These are phyloP conservation scores for Anastatica hierochuntica DNA, from an alignment of 345 rosid genomes.

Conservation along the genomic window DNA sequence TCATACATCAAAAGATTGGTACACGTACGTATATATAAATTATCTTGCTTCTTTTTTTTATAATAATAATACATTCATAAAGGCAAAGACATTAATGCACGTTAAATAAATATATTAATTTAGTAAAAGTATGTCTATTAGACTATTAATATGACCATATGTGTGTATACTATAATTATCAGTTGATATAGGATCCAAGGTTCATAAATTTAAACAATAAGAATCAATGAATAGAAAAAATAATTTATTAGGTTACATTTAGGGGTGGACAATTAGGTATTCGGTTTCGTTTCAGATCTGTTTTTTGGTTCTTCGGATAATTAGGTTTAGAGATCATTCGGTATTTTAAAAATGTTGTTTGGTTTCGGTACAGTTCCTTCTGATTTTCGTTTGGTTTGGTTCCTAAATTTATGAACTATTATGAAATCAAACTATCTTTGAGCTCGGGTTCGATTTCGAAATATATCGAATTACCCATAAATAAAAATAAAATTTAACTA, in stretches of 20 bases:
- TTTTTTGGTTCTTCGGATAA: no score
- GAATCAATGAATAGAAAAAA: slow-evolving; percentile 1
- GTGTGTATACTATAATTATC: background rate
- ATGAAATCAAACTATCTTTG: no score
- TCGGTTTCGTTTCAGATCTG: no score
- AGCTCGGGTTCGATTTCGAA: no score
- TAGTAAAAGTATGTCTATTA: background rate
- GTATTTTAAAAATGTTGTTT: no score
- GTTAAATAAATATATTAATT: background rate
- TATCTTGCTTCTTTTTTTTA: background rate
- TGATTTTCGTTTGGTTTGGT: no score
- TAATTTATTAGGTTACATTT: background rate
- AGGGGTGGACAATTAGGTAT: no score
- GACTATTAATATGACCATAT: background rate
- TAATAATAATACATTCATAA: slow-evolving; percentile 1
- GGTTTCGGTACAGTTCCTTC: no score
- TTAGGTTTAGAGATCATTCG: no score
- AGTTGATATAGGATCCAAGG: slow-evolving; percentile 19
- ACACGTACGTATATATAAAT: slow-evolving; percentile 38
- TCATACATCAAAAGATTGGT: slow-evolving; percentile 58
- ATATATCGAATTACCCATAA: no score
- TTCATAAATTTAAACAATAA: background rate
- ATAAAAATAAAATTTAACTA: no score
- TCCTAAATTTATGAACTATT: no score
- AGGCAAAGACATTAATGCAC: slow-evolving; percentile 1